Base-by-base conservation (phyloP, 495 filamentous ascomycete species). In the Paragyromitra xinjiangensis region DNA sequence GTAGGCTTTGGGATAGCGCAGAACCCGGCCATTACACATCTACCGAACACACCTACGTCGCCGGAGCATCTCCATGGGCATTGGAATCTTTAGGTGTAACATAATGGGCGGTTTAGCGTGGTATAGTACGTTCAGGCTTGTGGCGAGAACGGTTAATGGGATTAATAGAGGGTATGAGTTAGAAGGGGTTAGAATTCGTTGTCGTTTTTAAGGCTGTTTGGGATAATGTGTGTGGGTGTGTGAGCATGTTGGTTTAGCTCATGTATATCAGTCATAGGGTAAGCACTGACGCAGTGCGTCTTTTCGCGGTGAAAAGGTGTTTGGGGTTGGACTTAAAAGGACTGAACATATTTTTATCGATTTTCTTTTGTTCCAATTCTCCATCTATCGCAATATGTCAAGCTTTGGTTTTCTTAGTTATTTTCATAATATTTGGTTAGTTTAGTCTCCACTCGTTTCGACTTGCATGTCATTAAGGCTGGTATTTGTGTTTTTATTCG, bases 151-250 rank as follows among this genome's bases (percentile, higher is more conserved):
- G 59, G 63, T 44, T 68, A 53, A 45, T 62, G 44, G 44, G 77
- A 55, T 72, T 61, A 67, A 61, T 73, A 79, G 77, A 78, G 42
- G 45, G 44, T 3, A 62, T 48, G 48, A 42, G 56, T 71, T 78
- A 79, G 75, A 78, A 78, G 58, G 55, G 59, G 39, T 78, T 79
- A 67, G 77, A 79, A 78, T 71, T 78, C n/a, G 50, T 51, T 55
- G 50, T 34, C 39, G 22, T 59, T 72, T 66, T 71, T 71, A 24
- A 67, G 40, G 40, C n/a, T 63, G n/a, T 44, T n/a, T 58, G 40
- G 14, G 56, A 12, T 61, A 55, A 40, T 77, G 66, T 73, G 50
- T 66, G 59, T 77, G 12, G 50, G 61, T 26, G 48, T 58, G 29
- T 34, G 29, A 34, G 29, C 29, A 34, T 64, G 37, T 71, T 64